Conservation (phyloP, 2,329 filamentous ascomycete genomes). For the Botryotinia globosa region DNA sequence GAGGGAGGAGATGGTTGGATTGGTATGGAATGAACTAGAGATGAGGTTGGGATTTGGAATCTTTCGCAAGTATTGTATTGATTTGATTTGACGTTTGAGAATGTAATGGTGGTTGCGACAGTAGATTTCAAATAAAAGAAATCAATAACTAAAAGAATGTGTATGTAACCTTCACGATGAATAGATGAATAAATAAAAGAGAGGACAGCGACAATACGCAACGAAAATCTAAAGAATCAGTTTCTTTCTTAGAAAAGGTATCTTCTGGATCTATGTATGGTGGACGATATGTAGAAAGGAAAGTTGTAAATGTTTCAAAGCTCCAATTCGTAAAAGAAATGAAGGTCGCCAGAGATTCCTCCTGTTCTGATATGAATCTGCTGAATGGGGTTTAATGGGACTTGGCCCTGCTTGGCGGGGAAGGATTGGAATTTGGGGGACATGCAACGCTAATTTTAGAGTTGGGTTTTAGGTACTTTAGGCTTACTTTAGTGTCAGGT, state of each 20-base stretch:
- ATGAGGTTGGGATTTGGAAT: not conserved
- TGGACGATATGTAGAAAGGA: not conserved
- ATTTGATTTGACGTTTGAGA: not conserved
- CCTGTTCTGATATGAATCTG: slow-evolving; percentile 2
- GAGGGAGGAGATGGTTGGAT: not conserved
- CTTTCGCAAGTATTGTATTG: not conserved
- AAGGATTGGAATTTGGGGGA: not conserved
- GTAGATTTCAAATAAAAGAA: not conserved
- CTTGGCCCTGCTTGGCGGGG: slow-evolving; percentile 12
- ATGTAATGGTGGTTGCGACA: not conserved
- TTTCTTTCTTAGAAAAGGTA: not conserved
- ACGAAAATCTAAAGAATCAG: not conserved
- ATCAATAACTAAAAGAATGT: not conserved
- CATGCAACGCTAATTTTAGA: slow-evolving; percentile 5
- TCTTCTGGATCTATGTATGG: too few relatives aligned
- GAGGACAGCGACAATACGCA: slow-evolving; percentile 18
- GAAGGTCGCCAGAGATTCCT: not conserved
- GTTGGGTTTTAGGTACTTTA: not conserved
- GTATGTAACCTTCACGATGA: not conserved
- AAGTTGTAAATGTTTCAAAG: not conserved
- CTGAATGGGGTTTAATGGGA: slow-evolving; percentile 8
- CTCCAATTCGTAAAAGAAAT: not conserved
- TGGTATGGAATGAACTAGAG: not conserved
- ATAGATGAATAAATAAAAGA: slow-evolving; percentile 6
- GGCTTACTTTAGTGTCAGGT: slow-evolving; percentile 8